These are phyloP conservation scores for Puccinia polysora DNA, from an alignment of 1,284 basidiomycete genomes.

Conservation along the genomic window DNA sequence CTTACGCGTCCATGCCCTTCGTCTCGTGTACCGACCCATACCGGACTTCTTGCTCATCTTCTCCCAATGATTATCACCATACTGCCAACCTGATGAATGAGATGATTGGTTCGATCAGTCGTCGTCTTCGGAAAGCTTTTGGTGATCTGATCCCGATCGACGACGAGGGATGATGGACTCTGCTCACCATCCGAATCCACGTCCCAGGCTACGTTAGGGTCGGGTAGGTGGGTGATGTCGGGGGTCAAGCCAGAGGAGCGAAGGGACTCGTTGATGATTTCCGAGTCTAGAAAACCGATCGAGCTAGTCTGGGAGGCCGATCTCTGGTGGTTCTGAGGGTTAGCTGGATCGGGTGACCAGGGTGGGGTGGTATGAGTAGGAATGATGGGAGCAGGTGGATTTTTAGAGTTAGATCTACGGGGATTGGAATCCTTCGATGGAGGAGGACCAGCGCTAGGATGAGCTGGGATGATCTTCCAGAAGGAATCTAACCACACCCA, in stretches of 20 bases:
- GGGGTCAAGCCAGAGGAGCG: not conserved
- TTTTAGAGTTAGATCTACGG: too few species aligned
- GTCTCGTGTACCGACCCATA: constrained; percentile 52
- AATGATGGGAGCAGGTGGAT: too few species aligned
- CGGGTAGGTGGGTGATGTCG: not conserved
- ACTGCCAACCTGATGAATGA: constrained; percentile 49
- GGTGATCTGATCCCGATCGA: not conserved
- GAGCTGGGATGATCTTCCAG: constrained; percentile 49
- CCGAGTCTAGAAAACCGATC: not conserved
- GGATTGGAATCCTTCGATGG: not conserved
- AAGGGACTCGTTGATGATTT: constrained; percentile 9
- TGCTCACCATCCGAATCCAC: constrained; percentile 50
- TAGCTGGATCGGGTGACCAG: not conserved
- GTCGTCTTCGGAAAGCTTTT: not conserved
- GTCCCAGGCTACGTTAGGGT: constrained; percentile 44
- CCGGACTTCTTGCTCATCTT: constrained; percentile 52
- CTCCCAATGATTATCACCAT: constrained; percentile 54
- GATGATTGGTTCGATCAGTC: not conserved
- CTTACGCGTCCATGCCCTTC: constrained; percentile 51
- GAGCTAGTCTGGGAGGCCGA: not conserved
- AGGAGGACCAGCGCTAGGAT: not conserved
- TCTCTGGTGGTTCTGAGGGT: not conserved
- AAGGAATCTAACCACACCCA: constrained; percentile 53
- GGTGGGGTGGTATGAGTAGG: not conserved
- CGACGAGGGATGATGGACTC: not conserved